Evolutionary conservation across 2,329 filamentous ascomycete species (phyloP), one percentile per base, ranked within the genome.

Genomic region (Hymenoscyphus infarciens): DNA sequence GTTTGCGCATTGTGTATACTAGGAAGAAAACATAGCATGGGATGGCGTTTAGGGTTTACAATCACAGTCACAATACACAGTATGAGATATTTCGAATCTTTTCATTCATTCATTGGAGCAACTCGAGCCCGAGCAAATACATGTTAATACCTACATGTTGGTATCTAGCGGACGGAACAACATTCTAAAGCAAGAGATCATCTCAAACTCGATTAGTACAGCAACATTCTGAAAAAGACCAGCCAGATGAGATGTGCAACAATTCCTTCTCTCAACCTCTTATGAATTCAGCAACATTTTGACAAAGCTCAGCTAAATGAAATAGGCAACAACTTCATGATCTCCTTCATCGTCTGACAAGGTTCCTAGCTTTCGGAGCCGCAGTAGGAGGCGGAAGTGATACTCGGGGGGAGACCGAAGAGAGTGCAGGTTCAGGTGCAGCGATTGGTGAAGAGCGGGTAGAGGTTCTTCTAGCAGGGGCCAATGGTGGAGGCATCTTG

Each of bases 21-120:
- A 57, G 29, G 29, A 39, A 35, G 55, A 39, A 38, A 39, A 38
- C 35, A 39, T 57, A 27, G 56, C 56, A 58, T 58, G 56, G 56
- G 38, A 16, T 27, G 56, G 56, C 56, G 56, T 58, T 58, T 25
- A 58, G 56, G 29, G 33, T 35, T 33, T 38, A 39, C 13, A 25
- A 52, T 52, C 45, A 38, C 35, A 38, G 16, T 16, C 35, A 38
- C 33, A 49, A 49, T 25, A 25, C 45, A 25, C 19, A 52, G 13
- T 52, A 52, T 52, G 45, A 52, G 45, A 52, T 56, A 22, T 29
- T 5, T 56, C 15, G 29, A 19, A 35, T 38, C 16, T 7, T 56
- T 33, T 19, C 31, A 22, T 56, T 56, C 15, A 5, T 38, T 31
- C 29, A 31, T 31, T 31, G 29, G 29, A 29, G 53, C 53, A 16